Evolutionary conservation across 768 basidiomycete genomes (phyloP), one percentile per base, ranked within the genome.

Genomic region (Psilocybe subaeruginosa): DNA sequence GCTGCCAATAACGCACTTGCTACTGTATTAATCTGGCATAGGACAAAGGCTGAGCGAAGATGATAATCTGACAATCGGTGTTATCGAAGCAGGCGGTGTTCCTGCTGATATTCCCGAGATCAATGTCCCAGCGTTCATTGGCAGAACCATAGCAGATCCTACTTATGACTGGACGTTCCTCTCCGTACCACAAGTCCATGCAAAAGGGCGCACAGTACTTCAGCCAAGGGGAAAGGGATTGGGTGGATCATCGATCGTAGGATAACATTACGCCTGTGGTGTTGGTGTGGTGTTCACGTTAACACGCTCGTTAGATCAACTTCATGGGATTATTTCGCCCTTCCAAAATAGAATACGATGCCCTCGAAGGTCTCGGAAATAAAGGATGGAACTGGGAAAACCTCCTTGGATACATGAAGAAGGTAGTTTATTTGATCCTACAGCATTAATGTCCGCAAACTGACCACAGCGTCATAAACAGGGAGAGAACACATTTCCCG

Each of bases 91-190:
- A 45, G 63, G 59, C 14, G 51, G 46, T n/a, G 33, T 61, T 31
- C 27, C 41, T 49, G 19, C 33, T 12, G 55, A 58, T 41, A 43
- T 61, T 8, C 59, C 63, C 27, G 56, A 64, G 23, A 61, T 64
- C 41, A 48, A 54, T 46, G 53, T 64, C 2, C 63, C 63, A 50
- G 63, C 59, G 58, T 61, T 55, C n/a, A 58, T 64, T 23, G 63
- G 63, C 27, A 51, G 57, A 12, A 63, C 48, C 4, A 55, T 63
- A 9, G 57, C 53, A 2, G 50, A 64, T 41, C 63, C 63, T 3
- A 53, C 35, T 3, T 64, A 64, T 17, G 63, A 64, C 33, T 64
- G 60, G 59, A 50, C 59, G 9, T 64, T 64, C 23, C 58, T 58
- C 11, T 64, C 63, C 8, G 59, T 60, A 7, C 63, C 63, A 4